Base-by-base conservation (phyloP, 2,329 filamentous ascomycete genomes). In the Calonectria honghensis region DNA sequence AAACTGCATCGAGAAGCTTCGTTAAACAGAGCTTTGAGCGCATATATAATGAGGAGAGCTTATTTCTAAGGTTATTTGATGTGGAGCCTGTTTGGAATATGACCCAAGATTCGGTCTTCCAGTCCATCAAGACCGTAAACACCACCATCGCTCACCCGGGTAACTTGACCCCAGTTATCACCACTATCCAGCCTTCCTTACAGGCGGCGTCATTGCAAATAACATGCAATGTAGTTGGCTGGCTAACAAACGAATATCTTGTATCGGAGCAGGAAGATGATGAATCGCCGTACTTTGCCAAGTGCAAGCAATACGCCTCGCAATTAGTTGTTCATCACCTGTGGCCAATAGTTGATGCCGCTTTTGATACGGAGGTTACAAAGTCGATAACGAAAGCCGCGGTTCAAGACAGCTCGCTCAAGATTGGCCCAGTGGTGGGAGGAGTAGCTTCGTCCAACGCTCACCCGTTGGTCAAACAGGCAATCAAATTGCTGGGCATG, bases 1-100 rank as follows among this genome's bases (percentile, higher is more conserved):
- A 92, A 78, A 90, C 90, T 2, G 90, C 90, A 5, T 87, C 88
- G 18, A 86, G 91, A 35, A 92, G 90, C 77, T 90, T 88, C 70
- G 87, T 92, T 75, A 92, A 92, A 80, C 90, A 92, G 80, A 88
- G 86, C 69, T 91, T 92, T 70, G 91, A 92, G 79, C 87, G 90
- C 32, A 88, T 90, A 3, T 90, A 89, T 77, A 88, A 89, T 72
- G 91, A 92, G 79, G 86, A 88, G 32, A 85, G 83, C 27, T 81
- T 92, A 3, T 91, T 92, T 73, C 80, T 85, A 39, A 89, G 87
- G 74, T 85, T 92, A n/a, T 92, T 92, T 75, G 86, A 86, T 31
- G 84, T 92, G 50, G 89, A 91, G 59, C 87, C 90, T 0, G 85
- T 88, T 29, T 91, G 90, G 83, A 90, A 85, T 75, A 85, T 85